Evolutionary conservation across 495 filamentous ascomycete species (phyloP), one percentile per base, ranked within the genome.

Genomic region (Aspergillus bridgeri): DNA sequence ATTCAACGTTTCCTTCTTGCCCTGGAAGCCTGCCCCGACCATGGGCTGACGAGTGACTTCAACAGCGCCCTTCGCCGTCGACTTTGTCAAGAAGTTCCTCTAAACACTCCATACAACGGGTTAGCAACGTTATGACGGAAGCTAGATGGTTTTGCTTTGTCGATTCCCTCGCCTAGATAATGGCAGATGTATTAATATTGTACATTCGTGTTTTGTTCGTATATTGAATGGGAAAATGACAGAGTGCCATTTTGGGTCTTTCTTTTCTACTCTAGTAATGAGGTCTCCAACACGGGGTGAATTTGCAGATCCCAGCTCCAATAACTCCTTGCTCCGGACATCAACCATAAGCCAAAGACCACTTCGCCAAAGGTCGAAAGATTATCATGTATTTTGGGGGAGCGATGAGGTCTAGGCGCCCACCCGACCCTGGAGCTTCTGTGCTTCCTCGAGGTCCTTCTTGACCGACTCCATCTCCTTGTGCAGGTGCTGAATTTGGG

Each of bases 401-500:
- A 22, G 43, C 33, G 43, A 33, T 22, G 44, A 43, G 27, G 24
- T 25, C 9, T 24, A 33, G 33, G 43, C 52, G 19, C 42, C 60
- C 23, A 27, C 13, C 46, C 54, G 45, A 44, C 63, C 53, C 29
- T 60, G 63, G 20, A 66, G 73, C 63, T 82, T 83, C 65, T 91
- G 83, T 81, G 89, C 91, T 54, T 88, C 88, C 5, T 83, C 82
- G 64, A 90, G 94, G 52, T 95, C 89, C 64, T 84, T 88, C 68
- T 85, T 83, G 58, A 95, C 84, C 53, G 87, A 78, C 61, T 85
- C 86, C 24, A 98, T 68, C 67, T 96, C 88, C 69, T 88, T 88
- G 63, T 87, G 89, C 53, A 99, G 79, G 70, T 93, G 88, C 63
- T 86, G 77, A 13, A 99, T 81, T 71, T 98, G 95, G 58, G 85